Percentiles rank a stretch among this genome's conserved stretches.
These are phyloP conservation scores for Ashbya aceris DNA, from an alignment of 1,139 yeast genomes.

Conservation along the genomic window DNA sequence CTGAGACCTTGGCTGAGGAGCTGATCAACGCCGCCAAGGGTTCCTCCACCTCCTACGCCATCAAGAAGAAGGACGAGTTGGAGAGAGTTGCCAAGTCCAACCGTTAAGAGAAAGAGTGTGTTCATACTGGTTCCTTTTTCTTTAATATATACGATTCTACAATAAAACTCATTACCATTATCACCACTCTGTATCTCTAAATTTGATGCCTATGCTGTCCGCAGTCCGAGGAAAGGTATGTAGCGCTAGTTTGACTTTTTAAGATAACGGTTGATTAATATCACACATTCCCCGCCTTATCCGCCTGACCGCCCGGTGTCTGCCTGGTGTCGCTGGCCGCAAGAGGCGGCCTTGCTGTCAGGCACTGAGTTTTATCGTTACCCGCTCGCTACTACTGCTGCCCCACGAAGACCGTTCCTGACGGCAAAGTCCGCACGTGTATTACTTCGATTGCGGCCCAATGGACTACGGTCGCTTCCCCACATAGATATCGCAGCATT, in stretches of 20 bases:
- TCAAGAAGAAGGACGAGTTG: constrained; percentile 99
- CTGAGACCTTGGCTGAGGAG: constrained; percentile 99
- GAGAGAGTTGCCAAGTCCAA: constrained; percentile 99
- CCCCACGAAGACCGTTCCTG: too few relatives aligned
- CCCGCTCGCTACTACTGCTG: too few relatives aligned
- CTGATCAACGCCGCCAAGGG: constrained; percentile 99
- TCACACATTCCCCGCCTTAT: too few relatives aligned
- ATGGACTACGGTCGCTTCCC: too few relatives aligned
- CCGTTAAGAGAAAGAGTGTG: constrained; percentile 57
- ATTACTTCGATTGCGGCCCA: too few relatives aligned
- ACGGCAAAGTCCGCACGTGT: too few relatives aligned
- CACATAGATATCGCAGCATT: too few relatives aligned
- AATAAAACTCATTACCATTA: constrained; percentile 3
- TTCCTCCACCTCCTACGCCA: constrained; percentile 99
- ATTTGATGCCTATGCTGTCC: neutral
- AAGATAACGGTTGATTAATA: too few relatives aligned
- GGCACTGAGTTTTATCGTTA: too few relatives aligned
- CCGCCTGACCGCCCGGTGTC: too few relatives aligned
- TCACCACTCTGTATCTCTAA: constrained; percentile 1
- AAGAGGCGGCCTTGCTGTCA: too few relatives aligned
- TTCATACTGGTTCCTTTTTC: constrained; percentile 1
- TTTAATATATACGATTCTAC: constrained; percentile 3
- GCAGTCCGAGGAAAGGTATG: neutral
- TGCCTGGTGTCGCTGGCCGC: too few relatives aligned
- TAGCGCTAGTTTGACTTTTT: neutral